Conservation (phyloP, 257 asterid species). For the Rubia yunnanensis region DNA sequence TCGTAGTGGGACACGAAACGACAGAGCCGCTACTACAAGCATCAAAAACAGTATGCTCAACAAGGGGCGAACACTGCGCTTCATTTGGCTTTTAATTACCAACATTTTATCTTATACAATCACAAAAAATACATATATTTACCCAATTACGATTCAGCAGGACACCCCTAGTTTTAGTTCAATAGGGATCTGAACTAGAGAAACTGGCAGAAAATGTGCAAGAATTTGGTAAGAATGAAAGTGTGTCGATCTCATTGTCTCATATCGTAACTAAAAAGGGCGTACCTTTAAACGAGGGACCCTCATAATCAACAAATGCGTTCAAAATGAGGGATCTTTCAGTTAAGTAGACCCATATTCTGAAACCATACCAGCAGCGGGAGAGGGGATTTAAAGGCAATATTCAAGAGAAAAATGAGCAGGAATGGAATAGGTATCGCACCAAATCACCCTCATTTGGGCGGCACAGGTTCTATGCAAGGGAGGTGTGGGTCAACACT, state of each 20-base stretch:
- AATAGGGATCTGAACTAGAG: constrained; percentile 14
- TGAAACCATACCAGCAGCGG: not conserved
- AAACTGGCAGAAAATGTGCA: constrained; percentile 32
- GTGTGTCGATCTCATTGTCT: constrained; percentile 41
- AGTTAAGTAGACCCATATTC: not conserved
- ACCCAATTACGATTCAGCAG: no score
- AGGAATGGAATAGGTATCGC: not conserved
- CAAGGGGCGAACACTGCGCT: constrained; percentile 52
- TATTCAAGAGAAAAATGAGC: not conserved
- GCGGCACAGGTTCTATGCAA: not conserved
- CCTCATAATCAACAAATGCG: not conserved
- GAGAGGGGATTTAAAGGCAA: not conserved
- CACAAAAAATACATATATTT: no score
- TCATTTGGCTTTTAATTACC: constrained; percentile 50
- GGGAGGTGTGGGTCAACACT: no score
- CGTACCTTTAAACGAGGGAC: not conserved
- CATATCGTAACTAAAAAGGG: constrained; percentile 21
- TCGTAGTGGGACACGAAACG: constrained; percentile 37
- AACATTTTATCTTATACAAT: no score
- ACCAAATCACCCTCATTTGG: not conserved
- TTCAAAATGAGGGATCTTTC: not conserved
- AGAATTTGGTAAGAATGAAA: constrained; percentile 43
- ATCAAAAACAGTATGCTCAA: constrained; percentile 47
- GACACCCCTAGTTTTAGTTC: no score
- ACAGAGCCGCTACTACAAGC: constrained; percentile 40